Base-by-base conservation (phyloP, 805 yeast genomes). In the Yarrowia sp. region DNA sequence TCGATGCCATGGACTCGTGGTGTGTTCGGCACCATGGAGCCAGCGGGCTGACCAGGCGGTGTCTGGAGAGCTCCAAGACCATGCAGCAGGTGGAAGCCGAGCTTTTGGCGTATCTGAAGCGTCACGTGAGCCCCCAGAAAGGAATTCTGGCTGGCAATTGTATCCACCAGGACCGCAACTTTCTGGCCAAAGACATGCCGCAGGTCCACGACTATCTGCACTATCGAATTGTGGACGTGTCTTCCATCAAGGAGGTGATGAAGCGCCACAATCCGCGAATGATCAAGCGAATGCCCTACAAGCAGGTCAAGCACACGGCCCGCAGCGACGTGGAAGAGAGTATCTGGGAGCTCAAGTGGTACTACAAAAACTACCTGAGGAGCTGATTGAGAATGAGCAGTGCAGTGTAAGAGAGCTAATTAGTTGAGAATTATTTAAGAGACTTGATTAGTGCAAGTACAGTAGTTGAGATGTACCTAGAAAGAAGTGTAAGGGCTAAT, bases 141-240 rank as follows among this genome's bases (percentile, higher is more conserved):
- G 55, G 55, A 1, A 50, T 33, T 17, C 2, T 50, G 1, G 55
- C 40, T 6, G 55, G 40, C 24, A 50, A 50, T 33, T 33, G 55
- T 34, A 34, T 50, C 39, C 55, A 50, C 19, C 55, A 50, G 40
- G 55, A 50, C 13, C 9, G 15, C 8, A 50, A n/a, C 40, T 50
- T 50, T 50, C 55, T 50, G 8, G 55, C 55, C 55, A 50, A 50
- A 33, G 39, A 50, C 24, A 50, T 50, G 55, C 55, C 55, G 2
- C 15, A 4, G 9, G 55, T 34, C 9, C 55, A 50, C 13, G 55
- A n/a, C 13, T 50, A 50, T 17, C 40, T 50, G 2, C 55, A 50
- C 6, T 50, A 10, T 15, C 39, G 55, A 7, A 50, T 50, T 19
- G 12, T 34, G 14, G 40, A 50, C 40, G 55, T 50, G 2, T 50